phyloP scores from a whole-genome alignment of 2,329 filamentous ascomycete genomes.

The Penicillium sumatraense region DNA sequence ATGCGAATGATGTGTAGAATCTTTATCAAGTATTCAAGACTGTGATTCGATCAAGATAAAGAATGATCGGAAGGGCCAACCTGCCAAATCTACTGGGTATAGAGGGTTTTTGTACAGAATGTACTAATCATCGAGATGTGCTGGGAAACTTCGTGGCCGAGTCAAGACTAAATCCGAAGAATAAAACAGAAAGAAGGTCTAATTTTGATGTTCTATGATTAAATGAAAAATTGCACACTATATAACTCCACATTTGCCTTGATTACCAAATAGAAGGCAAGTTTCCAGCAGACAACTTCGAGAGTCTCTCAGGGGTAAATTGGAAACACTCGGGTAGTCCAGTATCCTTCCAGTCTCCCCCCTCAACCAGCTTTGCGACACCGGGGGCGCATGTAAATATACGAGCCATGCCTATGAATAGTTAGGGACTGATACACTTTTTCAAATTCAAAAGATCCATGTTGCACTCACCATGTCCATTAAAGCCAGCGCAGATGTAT shows the following conservation, averaged over 20 bases:
- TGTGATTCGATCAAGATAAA: no score
- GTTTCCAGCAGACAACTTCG: conserved; percentile 14
- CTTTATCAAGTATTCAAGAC: no score
- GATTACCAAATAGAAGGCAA: conserved; percentile 27
- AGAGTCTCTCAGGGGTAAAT: conserved; percentile 33
- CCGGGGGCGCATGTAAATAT: conserved; percentile 55
- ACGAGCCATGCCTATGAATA: conserved; percentile 43
- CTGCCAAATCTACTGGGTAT: no score
- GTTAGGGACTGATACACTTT: no score
- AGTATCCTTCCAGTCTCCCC: conserved; percentile 44
- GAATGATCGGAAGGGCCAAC: no score
- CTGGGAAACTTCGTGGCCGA: no score
- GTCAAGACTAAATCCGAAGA: no score
- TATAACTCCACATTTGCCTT: background rate
- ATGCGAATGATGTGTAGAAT: no score
- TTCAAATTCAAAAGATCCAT: background rate
- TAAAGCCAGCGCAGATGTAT: conserved; percentile 56
- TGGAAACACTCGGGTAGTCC: conserved; percentile 45
- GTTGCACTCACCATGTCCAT: conserved; percentile 47
- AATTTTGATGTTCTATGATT: background rate
- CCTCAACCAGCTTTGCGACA: conserved; percentile 48
- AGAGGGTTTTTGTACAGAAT: no score
- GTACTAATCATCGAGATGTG: no score
- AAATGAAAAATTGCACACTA: background rate
- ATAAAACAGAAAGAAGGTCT: background rate